phyloP scores from a whole-genome alignment of 495 filamentous ascomycete species.

The Hypomontagnella monticulosa region DNA sequence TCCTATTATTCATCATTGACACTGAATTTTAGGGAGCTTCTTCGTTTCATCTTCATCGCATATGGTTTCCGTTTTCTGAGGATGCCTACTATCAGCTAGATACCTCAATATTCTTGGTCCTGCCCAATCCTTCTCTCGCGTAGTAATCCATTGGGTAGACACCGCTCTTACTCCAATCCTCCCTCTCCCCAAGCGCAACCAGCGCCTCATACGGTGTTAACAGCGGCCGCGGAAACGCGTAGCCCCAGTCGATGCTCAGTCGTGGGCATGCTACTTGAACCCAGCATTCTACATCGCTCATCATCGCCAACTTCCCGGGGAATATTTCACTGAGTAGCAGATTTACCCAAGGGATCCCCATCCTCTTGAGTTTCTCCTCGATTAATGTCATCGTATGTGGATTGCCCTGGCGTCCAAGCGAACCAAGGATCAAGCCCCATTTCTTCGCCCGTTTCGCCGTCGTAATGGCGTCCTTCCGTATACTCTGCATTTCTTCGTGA shows the following conservation, averaged over 20 bases:
- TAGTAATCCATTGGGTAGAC: slow-evolving; percentile 99
- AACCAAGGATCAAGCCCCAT: slow-evolving; percentile 95
- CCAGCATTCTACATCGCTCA: slow-evolving; percentile 95
- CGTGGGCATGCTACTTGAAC: slow-evolving; percentile 96
- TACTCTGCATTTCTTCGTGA: slow-evolving; percentile 85
- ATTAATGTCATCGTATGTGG: slow-evolving; percentile 90
- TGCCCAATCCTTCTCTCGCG: slow-evolving; percentile 87
- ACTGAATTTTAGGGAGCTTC: no score
- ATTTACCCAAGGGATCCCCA: slow-evolving; percentile 81
- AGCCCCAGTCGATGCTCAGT: slow-evolving; percentile 98
- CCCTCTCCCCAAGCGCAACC: slow-evolving; percentile 78
- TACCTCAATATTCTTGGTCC: slow-evolving; percentile 63
- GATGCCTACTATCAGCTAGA: slow-evolving; percentile 18
- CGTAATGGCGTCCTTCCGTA: slow-evolving; percentile 79
- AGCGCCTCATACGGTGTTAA: slow-evolving; percentile 95
- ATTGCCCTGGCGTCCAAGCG: slow-evolving; percentile 93
- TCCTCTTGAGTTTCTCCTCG: slow-evolving; percentile 72
- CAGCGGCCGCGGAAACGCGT: slow-evolving; percentile 88
- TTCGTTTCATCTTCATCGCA: no score
- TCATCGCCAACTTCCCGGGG: slow-evolving; percentile 90
- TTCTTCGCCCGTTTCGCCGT: slow-evolving; percentile 78
- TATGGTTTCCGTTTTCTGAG: no score
- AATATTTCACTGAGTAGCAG: slow-evolving; percentile 93
- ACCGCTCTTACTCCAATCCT: slow-evolving; percentile 75
- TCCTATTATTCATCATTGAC: no score